Conservation (phyloP, 257 asterid species). For the Forsythia viridissima region DNA sequence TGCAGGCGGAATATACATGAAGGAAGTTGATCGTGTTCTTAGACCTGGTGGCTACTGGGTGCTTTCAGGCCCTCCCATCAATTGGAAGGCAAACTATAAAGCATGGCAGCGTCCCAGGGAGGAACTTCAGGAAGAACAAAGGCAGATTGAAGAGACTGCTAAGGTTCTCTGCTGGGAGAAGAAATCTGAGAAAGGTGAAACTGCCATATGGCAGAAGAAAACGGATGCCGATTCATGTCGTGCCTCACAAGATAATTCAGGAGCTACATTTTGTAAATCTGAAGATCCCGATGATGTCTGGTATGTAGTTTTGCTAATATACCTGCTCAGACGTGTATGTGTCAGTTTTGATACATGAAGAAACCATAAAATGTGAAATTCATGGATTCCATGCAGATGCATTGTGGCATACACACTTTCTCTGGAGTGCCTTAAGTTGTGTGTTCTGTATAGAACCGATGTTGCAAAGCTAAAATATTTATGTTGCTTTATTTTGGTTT, state of each 20-base stretch:
- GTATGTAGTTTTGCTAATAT: slow-evolving; percentile 38
- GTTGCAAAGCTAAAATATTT: slow-evolving; percentile 1
- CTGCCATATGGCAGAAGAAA: slow-evolving; percentile 90
- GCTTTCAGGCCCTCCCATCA: slow-evolving; percentile 71
- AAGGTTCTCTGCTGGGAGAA: slow-evolving; percentile 96
- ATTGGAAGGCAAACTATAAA: slow-evolving; percentile 50
- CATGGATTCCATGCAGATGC: neutral
- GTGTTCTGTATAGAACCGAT: neutral
- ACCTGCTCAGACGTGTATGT: neutral
- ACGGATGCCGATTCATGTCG: slow-evolving; percentile 77
- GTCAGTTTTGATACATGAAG: neutral
- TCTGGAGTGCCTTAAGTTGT: slow-evolving; percentile 5
- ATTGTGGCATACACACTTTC: neutral
- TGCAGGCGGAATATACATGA: slow-evolving; percentile 64
- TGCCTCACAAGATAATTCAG: slow-evolving; percentile 73
- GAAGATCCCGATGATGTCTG: slow-evolving; percentile 81
- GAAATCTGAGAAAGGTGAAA: slow-evolving; percentile 86
- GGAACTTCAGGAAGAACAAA: slow-evolving; percentile 89
- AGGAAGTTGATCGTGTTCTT: slow-evolving; percentile 67
- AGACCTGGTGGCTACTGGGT: slow-evolving; percentile 74
- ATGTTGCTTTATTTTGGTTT: slow-evolving; percentile 5
- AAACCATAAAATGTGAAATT: neutral
- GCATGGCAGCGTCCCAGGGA: slow-evolving; percentile 74
- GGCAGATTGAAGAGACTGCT: slow-evolving; percentile 87
- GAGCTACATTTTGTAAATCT: slow-evolving; percentile 59